A percentile compares a stretch with the other conserved stretches of the same genome.
Conservation (phyloP, 306 rosid species). For the Acmispon strigosus region DNA sequence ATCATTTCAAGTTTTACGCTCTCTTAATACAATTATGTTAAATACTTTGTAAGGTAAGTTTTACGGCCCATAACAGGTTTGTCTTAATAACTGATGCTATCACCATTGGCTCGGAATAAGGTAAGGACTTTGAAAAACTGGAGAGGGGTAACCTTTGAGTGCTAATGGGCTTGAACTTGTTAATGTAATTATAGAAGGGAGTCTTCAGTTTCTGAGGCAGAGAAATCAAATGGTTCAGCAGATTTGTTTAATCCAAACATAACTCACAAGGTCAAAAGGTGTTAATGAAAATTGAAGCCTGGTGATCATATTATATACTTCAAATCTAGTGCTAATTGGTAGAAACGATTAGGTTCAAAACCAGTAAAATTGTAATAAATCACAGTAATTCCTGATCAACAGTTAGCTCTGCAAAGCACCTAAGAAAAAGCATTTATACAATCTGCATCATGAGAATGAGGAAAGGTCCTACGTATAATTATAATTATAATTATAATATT, state of each 20-base stretch:
- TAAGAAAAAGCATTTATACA: slow-evolving; percentile 1
- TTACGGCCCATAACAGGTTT: no score
- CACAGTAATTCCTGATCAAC: not conserved
- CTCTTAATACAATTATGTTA: no score
- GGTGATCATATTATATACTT: not conserved
- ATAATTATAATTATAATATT: no score
- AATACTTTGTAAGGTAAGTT: no score
- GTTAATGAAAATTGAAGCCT: not conserved
- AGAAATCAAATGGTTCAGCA: not conserved
- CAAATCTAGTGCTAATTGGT: not conserved
- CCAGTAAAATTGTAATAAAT: not conserved
- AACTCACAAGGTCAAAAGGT: not conserved
- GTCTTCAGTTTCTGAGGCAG: no score
- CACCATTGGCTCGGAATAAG: no score
- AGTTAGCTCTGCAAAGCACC: slow-evolving; percentile 9
- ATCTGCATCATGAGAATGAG: not conserved
- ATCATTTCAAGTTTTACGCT: no score
- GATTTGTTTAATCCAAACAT: not conserved
- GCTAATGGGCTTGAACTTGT: no score
- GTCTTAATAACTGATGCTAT: no score
- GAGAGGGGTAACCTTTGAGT: not conserved
- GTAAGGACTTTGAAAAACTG: no score
- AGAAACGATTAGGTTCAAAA: not conserved
- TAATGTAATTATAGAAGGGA: not conserved
- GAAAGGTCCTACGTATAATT: slow-evolving; percentile 3